These are phyloP conservation scores for Phlebiopsis flavidoalba DNA, from an alignment of 768 basidiomycete species.

Conservation along the genomic window DNA sequence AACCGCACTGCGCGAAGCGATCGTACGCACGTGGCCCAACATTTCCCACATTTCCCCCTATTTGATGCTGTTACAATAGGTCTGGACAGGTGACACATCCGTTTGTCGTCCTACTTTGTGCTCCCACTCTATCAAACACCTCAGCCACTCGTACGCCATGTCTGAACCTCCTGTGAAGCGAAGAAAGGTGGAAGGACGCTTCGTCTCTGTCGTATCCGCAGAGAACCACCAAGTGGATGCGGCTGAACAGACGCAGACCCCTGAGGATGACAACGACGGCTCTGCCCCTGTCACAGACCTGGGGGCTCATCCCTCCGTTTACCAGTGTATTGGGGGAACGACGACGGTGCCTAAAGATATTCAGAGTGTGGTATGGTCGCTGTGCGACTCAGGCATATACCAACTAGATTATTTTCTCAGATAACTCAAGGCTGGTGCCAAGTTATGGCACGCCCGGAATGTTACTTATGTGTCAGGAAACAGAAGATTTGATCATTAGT, in stretches of 20 bases:
- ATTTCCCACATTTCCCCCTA: too few species aligned
- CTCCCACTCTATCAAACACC: too few species aligned
- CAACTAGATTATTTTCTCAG: constrained; percentile 29
- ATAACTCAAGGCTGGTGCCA: constrained; percentile 74
- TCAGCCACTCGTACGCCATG: not conserved
- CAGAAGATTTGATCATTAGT: constrained; percentile 69
- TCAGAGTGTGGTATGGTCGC: constrained; percentile 10
- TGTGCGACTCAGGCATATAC: not conserved
- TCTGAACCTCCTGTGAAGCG: constrained; percentile 1
- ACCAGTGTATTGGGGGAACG: constrained; percentile 34
- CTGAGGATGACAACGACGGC: not conserved
- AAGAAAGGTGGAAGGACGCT: not conserved
- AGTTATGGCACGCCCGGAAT: constrained; percentile 62
- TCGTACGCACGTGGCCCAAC: too few species aligned
- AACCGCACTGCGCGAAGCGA: too few species aligned
- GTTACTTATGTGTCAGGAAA: constrained; percentile 50
- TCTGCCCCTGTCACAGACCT: not conserved
- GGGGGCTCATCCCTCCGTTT: constrained; percentile 27
- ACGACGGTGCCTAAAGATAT: constrained; percentile 24
- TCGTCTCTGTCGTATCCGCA: not conserved
- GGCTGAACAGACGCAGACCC: not conserved
- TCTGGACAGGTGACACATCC: too few species aligned
- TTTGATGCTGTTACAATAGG: too few species aligned
- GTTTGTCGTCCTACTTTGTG: too few species aligned
- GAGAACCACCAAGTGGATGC: not conserved